A percentile compares a stretch with the other conserved stretches of the same genome.
Evolutionary conservation across 2,329 filamentous ascomycete species (phyloP).

Genomic region (Clonostachys sp.): DNA sequence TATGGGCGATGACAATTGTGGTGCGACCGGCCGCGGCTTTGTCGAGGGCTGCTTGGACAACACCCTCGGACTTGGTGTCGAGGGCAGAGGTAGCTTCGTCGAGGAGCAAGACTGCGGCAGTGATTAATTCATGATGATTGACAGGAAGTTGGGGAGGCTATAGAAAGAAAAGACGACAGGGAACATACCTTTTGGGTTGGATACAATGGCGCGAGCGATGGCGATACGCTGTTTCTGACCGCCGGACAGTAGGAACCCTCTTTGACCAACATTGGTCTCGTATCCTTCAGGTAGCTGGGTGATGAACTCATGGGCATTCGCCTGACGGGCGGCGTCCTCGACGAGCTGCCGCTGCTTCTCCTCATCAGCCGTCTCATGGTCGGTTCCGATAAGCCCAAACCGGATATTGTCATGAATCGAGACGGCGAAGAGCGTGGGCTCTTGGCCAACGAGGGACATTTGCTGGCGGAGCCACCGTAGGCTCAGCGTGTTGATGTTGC

Average conservation of each 20-base stretch:
- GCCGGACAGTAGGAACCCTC: slow-evolving; percentile 86
- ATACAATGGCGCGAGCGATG: slow-evolving; percentile 86
- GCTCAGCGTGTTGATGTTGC: slow-evolving; percentile 77
- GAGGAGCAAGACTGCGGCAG: slow-evolving; percentile 77
- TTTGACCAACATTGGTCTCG: slow-evolving; percentile 91
- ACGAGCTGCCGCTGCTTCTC: slow-evolving; percentile 47
- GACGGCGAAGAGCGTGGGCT: slow-evolving; percentile 84
- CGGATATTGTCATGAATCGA: slow-evolving; percentile 91
- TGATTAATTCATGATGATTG: slow-evolving; percentile 41
- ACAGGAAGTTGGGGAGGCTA: slow-evolving; percentile 93
- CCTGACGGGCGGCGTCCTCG: slow-evolving; percentile 44
- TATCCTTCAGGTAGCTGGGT: slow-evolving; percentile 78
- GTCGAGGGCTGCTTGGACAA: slow-evolving; percentile 72
- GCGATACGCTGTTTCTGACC: slow-evolving; percentile 97
- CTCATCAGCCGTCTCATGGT: slow-evolving; percentile 80
- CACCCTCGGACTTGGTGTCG: slow-evolving; percentile 1
- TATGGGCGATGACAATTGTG: slow-evolving; percentile 94
- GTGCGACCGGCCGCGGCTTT: slow-evolving; percentile 81
- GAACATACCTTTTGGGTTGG: slow-evolving; percentile 65
- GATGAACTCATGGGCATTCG: slow-evolving; percentile 94
- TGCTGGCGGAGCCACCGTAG: slow-evolving; percentile 88
- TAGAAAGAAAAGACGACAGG: slow-evolving; percentile 48
- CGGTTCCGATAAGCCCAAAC: slow-evolving; percentile 74
- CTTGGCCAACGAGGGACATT: slow-evolving; percentile 88
- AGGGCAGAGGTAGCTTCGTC: slow-evolving; percentile 79